Base-by-base conservation (phyloP, 2,329 filamentous ascomycete genomes). In the Diplocarpon rosae region DNA sequence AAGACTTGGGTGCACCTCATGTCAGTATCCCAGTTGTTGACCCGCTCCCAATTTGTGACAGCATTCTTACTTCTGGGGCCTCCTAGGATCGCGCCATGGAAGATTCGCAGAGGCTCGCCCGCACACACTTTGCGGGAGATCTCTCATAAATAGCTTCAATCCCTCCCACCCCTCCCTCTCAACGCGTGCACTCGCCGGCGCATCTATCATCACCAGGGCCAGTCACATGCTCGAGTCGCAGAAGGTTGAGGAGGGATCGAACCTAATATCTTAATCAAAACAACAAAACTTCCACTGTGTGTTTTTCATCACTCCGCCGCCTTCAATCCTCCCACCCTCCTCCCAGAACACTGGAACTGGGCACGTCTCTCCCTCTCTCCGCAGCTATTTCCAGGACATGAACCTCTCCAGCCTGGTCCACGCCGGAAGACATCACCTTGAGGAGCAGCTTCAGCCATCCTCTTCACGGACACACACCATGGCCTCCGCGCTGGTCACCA, bases 11-110 rank as follows among this genome's bases (percentile, higher is more conserved):
- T 56, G 55, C 57, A 60, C 58, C 53, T 50, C 42, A 56, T 56
- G 54, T 57, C 55, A 51, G 48, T 54, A 46, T 57, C 53, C 52
- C 45, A 52, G 52, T 48, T 46, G 42, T 45, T 52, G 69, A 67
- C 68, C 70, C 70, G 72, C 69, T 63, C 63, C 64, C 64, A 64
- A 71, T 69, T 71, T 70, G 69, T 72, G 69, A 73, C 69, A 72
- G 65, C 65, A 56, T 52, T 69, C 64, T 62, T 65, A 61, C 4
- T 62, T 59, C 66, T 62, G 65, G 60, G 63, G 59, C 52, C 52
- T 56, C 61, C 67, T 65, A 63, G 69, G 68, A 69, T 71, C 64
- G 30, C 3, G 62, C 57, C 65, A 40, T 62, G 62, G 65, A 65
- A 65, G 68, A 68, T 69, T 69, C 62, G 62, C 68, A 64, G 67